Percentiles rank a stretch among this genome's conserved stretches.
phyloP scores from a whole-genome alignment of 2,329 filamentous ascomycete species.

The Alternaria incomplexa region DNA sequence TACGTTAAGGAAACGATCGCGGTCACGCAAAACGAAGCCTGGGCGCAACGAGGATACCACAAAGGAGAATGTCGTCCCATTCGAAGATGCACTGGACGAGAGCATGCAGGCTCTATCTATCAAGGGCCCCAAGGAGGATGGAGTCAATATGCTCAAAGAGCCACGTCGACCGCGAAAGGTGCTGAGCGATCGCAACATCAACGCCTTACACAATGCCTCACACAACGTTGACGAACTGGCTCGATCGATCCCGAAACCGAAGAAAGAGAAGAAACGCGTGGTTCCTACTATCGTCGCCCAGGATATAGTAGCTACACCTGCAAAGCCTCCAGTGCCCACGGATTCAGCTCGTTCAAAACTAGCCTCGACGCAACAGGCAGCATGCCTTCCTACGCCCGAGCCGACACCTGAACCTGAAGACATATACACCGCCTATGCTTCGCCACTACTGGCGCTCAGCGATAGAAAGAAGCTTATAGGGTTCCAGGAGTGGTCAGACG shows the following conservation, averaged over 20 bases:
- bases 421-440: slow-evolving; percentile 32
- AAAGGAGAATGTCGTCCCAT: slow-evolving; percentile 9
- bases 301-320: slow-evolving; percentile 2
- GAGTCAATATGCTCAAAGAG: slow-evolving; percentile 5
- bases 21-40: slow-evolving; percentile 4
- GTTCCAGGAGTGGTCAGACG: slow-evolving; percentile 52
- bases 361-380: slow-evolving; percentile 13
- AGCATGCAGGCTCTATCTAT: slow-evolving; percentile 8
- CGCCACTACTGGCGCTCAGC: slow-evolving; percentile 39
- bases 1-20: slow-evolving; percentile 11
- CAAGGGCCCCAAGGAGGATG: neutral
- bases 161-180: slow-evolving; percentile 8
- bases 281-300: neutral
- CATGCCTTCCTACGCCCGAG: slow-evolving; percentile 24
- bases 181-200: slow-evolving; percentile 18
- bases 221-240: neutral
- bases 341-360: slow-evolving; percentile 15
- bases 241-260: neutral
- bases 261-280: slow-evolving; percentile 10
- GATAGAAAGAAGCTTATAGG: slow-evolving; percentile 31
- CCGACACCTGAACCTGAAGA: slow-evolving; percentile 31
- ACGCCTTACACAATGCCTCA: slow-evolving; percentile 11
- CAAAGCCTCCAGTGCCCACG: slow-evolving; percentile 13
- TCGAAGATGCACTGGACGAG: slow-evolving; percentile 7
- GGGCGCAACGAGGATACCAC: neutral